Base-by-base conservation (phyloP, 768 basidiomycete genomes). In the Calocybe gangraenosa region DNA sequence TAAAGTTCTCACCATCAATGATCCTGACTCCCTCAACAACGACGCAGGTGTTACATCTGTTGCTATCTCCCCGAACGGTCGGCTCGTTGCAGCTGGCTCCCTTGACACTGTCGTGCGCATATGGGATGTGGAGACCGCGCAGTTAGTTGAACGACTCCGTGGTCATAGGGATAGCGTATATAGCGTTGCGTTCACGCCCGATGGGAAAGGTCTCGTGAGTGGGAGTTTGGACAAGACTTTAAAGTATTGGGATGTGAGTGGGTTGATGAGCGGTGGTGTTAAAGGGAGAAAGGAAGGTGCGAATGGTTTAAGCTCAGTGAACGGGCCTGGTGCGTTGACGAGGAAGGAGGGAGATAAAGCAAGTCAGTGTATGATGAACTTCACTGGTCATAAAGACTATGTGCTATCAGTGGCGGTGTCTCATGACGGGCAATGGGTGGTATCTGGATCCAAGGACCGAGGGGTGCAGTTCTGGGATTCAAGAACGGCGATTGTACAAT, bases 401-500 rank as follows among this genome's bases (percentile, higher is more conserved):
- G 76, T 79, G 28, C 58, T 79, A 37, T 70, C 69, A n/a, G 75
- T 79, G n/a, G 74, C 64, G 13, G 89, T 93, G 38, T 92, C 90
- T 37, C 87, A 92, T 51, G 94, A 97, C 64, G 91, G 90, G 3
- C 82, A 89, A 53, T 80, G 92, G 89, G 86, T 98, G 54, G 94
- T 96, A 9, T 93, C 91, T 9, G 95, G 96, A 1, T 77, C 76
- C 3, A 97, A 97, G 68, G 96, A 99, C 62, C 87, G 96, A 10
- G 87, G 92, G 0, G 93, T 99, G 44, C 91, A 94, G 63, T 92
- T 95, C 61, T 92, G 89, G 84, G 90, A 94, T 60, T 81, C 89
- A n/a, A 74, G 78, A 51, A 76, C 75, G 10, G 76, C 74, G 22
- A 77, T 82, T 33, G 85, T 92, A 57, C 94, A 98, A 63, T 86